Evolutionary conservation across 1,139 yeast species (phyloP).

Genomic region (Suhomyces atakaporum): DNA sequence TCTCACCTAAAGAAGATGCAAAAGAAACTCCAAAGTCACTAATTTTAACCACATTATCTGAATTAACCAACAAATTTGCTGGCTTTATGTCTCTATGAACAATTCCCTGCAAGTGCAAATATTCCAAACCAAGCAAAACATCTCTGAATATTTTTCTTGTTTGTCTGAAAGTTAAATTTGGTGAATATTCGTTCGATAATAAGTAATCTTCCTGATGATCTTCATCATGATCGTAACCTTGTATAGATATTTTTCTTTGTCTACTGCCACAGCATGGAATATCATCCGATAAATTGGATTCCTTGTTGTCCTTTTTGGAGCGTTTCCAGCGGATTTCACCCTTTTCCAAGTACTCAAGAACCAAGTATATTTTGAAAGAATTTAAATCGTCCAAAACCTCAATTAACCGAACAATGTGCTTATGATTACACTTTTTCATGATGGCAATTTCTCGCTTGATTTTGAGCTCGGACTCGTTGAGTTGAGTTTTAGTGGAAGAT

Average conservation of each 20-base stretch:
- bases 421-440: conserved; percentile 90
- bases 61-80: conserved; percentile 78
- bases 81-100: conserved; percentile 98
- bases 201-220: conserved; percentile 34
- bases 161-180: conserved; percentile 64
- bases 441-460: conserved; percentile 92
- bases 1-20: conserved; percentile 62
- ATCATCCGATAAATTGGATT: conserved; percentile 14
- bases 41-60: conserved; percentile 79
- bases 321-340: conserved; percentile 92
- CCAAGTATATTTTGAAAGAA: conserved; percentile 85
- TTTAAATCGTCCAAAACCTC: conserved; percentile 90
- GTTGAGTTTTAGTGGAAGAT: conserved; percentile 16
- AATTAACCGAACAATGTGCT: conserved; percentile 79
- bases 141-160: conserved; percentile 78
- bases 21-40: conserved; percentile 97
- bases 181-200: conserved; percentile 48
- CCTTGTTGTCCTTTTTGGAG: conserved; percentile 16
- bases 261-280: conserved; percentile 43
- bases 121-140: conserved; percentile 86
- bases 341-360: conserved; percentile 85
- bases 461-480: conserved; percentile 58
- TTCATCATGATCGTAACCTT: conserved; percentile 7
- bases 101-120: conserved; percentile 89
- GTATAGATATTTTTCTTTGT: conserved; percentile 9